A percentile compares a stretch with the other conserved stretches of the same genome.
phyloP scores from a whole-genome alignment of 352 stramenopile genomes.

The Thalassiosira mediterranea region DNA sequence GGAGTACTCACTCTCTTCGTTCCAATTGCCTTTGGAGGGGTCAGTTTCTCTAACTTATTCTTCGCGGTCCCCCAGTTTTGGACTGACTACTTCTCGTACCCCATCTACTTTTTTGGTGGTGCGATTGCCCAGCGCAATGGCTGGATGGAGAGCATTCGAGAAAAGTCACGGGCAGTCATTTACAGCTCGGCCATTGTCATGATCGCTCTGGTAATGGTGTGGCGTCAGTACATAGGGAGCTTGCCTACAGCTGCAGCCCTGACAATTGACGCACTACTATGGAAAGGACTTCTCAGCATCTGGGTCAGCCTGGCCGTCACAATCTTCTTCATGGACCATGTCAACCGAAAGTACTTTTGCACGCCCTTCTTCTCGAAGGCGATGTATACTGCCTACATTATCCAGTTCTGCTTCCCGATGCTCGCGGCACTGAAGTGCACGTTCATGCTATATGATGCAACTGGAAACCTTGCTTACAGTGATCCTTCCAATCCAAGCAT shows the following conservation, averaged over 20 bases:
- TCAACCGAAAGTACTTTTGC: constrained; percentile 9
- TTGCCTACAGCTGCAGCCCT: background rate
- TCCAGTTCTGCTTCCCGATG: background rate
- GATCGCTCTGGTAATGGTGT: background rate
- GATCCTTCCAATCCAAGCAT: constrained; percentile 15
- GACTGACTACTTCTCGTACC: constrained; percentile 13
- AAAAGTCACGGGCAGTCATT: constrained; percentile 11
- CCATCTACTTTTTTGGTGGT: constrained; percentile 27
- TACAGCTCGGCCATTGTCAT: background rate
- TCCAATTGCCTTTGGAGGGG: no score
- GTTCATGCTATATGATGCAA: background rate
- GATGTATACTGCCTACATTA: constrained; percentile 17
- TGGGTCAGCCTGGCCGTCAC: background rate
- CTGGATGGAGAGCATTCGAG: constrained; percentile 21
- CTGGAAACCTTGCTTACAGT: constrained; percentile 10
- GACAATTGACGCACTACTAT: background rate
- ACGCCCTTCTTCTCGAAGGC: constrained; percentile 18
- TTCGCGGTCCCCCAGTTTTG: constrained; percentile 6
- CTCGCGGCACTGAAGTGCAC: background rate
- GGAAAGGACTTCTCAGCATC: constrained; percentile 11
- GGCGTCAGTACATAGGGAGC: background rate
- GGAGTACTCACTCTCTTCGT: constrained; percentile 17
- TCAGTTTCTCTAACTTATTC: constrained; percentile 6
- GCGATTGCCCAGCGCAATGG: constrained; percentile 22
- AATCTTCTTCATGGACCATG: constrained; percentile 20